phyloP scores from a whole-genome alignment of 1,139 yeast species.

The Meyerozyma sp. region DNA sequence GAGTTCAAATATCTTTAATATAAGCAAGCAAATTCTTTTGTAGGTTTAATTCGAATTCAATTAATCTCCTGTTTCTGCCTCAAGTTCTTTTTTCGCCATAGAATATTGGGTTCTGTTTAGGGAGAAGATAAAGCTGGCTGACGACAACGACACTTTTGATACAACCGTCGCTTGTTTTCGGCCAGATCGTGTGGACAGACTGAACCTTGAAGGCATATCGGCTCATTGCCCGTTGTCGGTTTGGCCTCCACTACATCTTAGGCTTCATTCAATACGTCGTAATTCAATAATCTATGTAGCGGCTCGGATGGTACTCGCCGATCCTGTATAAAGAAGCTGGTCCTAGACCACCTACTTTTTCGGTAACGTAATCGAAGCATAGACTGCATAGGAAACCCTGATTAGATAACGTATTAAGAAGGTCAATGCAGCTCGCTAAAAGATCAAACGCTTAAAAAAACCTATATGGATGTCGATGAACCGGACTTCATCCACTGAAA shows the following conservation, averaged over 20 bases:
- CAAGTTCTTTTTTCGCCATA: background rate
- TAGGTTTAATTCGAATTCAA: background rate
- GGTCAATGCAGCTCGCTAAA: no score
- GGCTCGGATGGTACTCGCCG: no score
- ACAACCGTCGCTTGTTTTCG: background rate
- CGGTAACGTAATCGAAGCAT: no score
- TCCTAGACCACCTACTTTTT: no score
- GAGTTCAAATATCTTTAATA: background rate
- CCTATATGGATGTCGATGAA: no score
- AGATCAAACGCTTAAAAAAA: no score
- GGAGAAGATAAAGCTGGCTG: slow-evolving; percentile 1
- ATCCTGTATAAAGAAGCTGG: no score
- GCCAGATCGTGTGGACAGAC: background rate
- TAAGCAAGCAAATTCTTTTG: background rate
- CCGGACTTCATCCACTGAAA: no score
- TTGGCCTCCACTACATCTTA: background rate
- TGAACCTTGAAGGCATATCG: background rate
- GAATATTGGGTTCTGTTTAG: slow-evolving; percentile 1
- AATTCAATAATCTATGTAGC: no score
- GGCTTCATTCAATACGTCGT: no score
- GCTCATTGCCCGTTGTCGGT: background rate
- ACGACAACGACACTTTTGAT: background rate
- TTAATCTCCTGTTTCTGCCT: slow-evolving; percentile 1
- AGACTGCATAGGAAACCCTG: no score
- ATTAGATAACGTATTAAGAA: no score